Evolutionary conservation across 305 asterid genomes (phyloP).

Genomic region (Stenogyne calaminthoides): DNA sequence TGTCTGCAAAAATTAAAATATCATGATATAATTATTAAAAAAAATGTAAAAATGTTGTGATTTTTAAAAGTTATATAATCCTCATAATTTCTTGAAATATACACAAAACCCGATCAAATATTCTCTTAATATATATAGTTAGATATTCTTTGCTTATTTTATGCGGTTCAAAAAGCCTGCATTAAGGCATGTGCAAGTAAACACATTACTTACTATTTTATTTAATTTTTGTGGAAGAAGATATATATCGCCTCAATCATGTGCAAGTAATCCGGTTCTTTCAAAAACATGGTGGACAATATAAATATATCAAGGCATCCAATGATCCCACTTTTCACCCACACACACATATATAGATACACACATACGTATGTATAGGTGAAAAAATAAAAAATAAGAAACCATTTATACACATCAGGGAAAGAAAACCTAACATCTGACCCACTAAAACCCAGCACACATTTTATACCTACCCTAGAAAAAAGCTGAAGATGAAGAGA

Average conservation of each 20-base stretch:
- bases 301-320: constrained; percentile 23
- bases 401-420: not conserved
- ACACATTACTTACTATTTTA: not conserved
- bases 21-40: too few species aligned
- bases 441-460: constrained; percentile 32
- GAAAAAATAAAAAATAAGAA: not conserved
- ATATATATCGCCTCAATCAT: too few species aligned
- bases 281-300: not conserved
- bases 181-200: not conserved
- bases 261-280: not conserved
- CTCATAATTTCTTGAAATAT: too few species aligned
- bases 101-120: too few species aligned
- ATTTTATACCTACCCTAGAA: constrained; percentile 32
- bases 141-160: constrained; percentile 4
- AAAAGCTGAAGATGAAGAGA: constrained; percentile 27
- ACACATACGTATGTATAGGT: not conserved
- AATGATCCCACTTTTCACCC: constrained; percentile 10
- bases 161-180: not conserved
- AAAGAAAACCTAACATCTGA: constrained; percentile 38
- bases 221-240: too few species aligned
- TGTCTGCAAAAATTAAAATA: too few species aligned
- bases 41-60: too few species aligned
- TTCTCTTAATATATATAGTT: too few species aligned
- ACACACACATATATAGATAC: not conserved
- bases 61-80: too few species aligned